A percentile compares a stretch with the other conserved stretches of the same genome.
Evolutionary conservation across 768 basidiomycete species (phyloP).

Genomic region (Lentinus brumalis): DNA sequence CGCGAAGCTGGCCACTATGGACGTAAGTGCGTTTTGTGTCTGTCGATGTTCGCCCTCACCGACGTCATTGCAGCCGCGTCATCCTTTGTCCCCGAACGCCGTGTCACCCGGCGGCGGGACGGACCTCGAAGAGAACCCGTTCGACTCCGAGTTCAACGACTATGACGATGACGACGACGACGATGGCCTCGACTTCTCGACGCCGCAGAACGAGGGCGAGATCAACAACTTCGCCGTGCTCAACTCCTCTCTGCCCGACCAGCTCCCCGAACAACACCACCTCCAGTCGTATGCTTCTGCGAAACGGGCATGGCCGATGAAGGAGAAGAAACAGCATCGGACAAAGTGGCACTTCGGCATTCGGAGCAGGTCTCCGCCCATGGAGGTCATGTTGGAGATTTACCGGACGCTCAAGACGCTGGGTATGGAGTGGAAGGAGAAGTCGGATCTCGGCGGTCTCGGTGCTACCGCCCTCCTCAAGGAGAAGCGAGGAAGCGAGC

Average conservation of each 20-base stretch:
- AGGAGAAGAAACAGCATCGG: constrained; percentile 71
- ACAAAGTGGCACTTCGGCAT: constrained; percentile 99
- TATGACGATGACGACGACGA: constrained; percentile 58
- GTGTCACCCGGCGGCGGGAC: constrained; percentile 58
- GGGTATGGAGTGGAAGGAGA: constrained; percentile 98
- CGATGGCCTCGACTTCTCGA: constrained; percentile 51
- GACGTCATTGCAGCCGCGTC: constrained; percentile 55
- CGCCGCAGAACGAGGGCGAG: constrained; percentile 45
- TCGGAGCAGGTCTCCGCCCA: constrained; percentile 88
- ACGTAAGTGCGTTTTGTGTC: constrained; percentile 52
- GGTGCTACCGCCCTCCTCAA: constrained; percentile 46
- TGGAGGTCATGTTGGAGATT: constrained; percentile 99
- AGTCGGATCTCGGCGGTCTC: constrained; percentile 73
- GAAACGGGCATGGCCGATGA: constrained; percentile 44
- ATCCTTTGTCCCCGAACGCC: constrained; percentile 64
- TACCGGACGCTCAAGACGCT: constrained; percentile 88
- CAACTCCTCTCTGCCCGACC: constrained; percentile 77
- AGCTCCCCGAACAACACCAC: constrained; percentile 65
- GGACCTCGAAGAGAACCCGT: constrained; percentile 75
- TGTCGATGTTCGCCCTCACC: constrained; percentile 4
- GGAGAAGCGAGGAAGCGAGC: constrained; percentile 36
- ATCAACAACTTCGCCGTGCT: constrained; percentile 82
- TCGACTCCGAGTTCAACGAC: constrained; percentile 71
- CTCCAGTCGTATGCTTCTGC: constrained; percentile 67
- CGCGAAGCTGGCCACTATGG: constrained; percentile 76